Percentiles rank a stretch among this genome's conserved stretches.
These are phyloP conservation scores for Trapa bicornis DNA, from an alignment of 345 rosid species.

Conservation along the genomic window DNA sequence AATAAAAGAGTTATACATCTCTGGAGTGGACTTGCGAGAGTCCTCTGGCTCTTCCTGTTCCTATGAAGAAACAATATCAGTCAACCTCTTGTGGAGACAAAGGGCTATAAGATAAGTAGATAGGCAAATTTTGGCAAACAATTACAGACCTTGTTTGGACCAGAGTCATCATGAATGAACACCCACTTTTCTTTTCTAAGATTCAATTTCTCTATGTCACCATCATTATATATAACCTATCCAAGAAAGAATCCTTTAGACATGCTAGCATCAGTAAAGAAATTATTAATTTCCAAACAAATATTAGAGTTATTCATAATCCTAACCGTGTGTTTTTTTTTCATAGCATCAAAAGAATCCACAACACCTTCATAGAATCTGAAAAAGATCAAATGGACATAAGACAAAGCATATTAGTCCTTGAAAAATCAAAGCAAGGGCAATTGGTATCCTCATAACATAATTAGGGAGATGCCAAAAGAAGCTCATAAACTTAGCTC, in stretches of 20 bases:
- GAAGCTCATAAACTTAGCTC: neutral
- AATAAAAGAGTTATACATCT: conserved; percentile 24
- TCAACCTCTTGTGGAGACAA: conserved; percentile 5
- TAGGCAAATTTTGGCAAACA: neutral
- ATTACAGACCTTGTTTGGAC: conserved; percentile 36
- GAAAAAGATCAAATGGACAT: conserved; percentile 15
- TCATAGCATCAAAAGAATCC: conserved; percentile 40
- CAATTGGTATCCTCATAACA: neutral
- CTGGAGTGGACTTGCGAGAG: conserved; percentile 35
- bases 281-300: conserved; percentile 1
- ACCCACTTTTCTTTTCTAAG: conserved; percentile 56
- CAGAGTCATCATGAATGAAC: conserved; percentile 25
- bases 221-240: conserved; percentile 69
- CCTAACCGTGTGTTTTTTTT: conserved; percentile 73
- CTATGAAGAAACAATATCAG: conserved; percentile 28
- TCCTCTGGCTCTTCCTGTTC: conserved; percentile 31
- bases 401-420: neutral
- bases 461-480: neutral
- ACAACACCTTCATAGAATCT: conserved; percentile 75
- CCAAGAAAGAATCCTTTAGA: neutral
- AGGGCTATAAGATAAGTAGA: neutral
- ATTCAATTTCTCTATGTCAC: conserved; percentile 55
- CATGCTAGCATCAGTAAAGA: neutral
- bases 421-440: conserved; percentile 1
- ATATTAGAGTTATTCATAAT: neutral